Evolutionary conservation across 306 rosid genomes (phyloP), one percentile per base, ranked within the genome.

Genomic region (Prunus persica): DNA sequence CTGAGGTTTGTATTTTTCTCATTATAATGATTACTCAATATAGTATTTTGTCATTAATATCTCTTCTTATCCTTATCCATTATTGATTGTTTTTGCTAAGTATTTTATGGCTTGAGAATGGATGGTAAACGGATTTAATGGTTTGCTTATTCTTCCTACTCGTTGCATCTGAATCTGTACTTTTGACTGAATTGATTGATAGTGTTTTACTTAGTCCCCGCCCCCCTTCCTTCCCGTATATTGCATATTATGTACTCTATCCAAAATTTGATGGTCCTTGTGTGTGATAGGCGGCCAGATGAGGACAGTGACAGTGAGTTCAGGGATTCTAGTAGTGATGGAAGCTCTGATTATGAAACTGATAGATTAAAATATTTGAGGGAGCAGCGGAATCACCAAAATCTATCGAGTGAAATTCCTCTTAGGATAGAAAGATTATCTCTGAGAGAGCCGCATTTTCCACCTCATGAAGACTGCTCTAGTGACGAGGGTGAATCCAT

Each of bases 291-390:
- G 91, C 93, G 82, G 75, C 87, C 82, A 11, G 93, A 90, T 15
- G 97, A 87, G 79, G 97, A 93, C 77, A 91, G 96, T 83, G 97
- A 90, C 74, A 86, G 93, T 54, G 98, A 93, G 70, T 91, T 83
- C 72, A 81, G 93, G 83, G 98, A 91, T 82, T 90, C 97, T 62
- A 87, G 96, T 77, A 93, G 98, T 81, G 98, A 93, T 63, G 91
- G 89, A 70, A 88, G 97, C 83, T 83, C 93, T 86, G 98, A 91
- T 70, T 81, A 82, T 77, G 97, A 93, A 74, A 82, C 88, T 45
- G 87, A 80, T 67, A 82, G 87, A 76, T 69, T 73, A 70, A 88
- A 86, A 49, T 81, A 78, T 67, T 7, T 34, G 76, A 81, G 81
- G 75, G 89, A 87, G 62, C 91, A 85, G 71, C 76, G 81, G 73